phyloP scores from a whole-genome alignment of 495 filamentous ascomycete species.

The Saxophila tyrrhenica region DNA sequence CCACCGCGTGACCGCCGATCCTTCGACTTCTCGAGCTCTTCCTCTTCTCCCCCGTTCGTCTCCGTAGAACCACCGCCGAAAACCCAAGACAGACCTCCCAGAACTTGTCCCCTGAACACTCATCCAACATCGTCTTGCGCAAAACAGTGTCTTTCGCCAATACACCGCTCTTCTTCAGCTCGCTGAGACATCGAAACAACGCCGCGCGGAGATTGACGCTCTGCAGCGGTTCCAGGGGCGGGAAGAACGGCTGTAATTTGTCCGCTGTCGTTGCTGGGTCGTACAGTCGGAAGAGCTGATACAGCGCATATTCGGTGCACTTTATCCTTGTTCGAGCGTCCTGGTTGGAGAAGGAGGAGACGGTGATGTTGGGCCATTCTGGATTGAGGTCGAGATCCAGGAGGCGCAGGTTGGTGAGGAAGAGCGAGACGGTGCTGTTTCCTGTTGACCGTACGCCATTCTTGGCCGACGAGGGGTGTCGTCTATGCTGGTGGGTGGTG shows the following conservation, averaged over 20 bases:
- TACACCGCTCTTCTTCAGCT: conserved; percentile 75
- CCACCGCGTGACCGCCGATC: conserved; percentile 29
- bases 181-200: conserved; percentile 63
- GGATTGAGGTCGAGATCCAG: conserved; percentile 61
- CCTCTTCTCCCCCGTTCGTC: conserved; percentile 40
- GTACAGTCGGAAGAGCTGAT: conserved; percentile 70
- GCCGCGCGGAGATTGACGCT: conserved; percentile 81
- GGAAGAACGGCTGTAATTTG: conserved; percentile 85
- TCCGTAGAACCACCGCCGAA: conserved; percentile 68
- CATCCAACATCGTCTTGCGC: conserved; percentile 83
- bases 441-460: conserved; percentile 8
- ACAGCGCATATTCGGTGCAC: conserved; percentile 74
- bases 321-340: conserved; percentile 56
- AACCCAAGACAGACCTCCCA: conserved; percentile 71
- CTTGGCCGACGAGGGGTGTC: conserved; percentile 17
- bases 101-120: conserved; percentile 45
- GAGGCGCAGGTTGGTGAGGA: conserved; percentile 68
- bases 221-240: conserved; percentile 73
- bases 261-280: conserved; percentile 52
- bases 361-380: conserved; percentile 68
- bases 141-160: conserved; percentile 65
- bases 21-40: conserved; percentile 6
- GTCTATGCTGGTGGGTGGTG: background rate
- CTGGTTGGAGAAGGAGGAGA: conserved; percentile 53
- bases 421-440: conserved; percentile 50